Evolutionary conservation across 1,284 basidiomycete genomes (phyloP).

Genomic region (Chalciporus sp.): DNA sequence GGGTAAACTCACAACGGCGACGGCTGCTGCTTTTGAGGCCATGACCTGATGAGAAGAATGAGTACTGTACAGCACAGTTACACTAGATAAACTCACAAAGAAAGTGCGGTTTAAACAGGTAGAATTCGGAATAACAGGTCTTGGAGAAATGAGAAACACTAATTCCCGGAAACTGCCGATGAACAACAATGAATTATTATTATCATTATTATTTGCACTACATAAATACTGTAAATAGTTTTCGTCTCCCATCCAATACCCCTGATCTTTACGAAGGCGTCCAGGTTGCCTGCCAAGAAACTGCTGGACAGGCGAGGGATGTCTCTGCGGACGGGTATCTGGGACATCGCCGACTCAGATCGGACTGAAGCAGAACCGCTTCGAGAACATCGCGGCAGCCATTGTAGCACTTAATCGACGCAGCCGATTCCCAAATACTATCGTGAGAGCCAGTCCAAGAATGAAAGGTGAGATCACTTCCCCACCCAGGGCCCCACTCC

Average conservation of each 20-base stretch:
- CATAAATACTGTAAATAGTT: neutral
- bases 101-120: slow-evolving; percentile 13
- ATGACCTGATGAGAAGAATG: slow-evolving; percentile 41
- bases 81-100: slow-evolving; percentile 1
- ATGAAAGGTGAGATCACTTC: neutral
- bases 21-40: slow-evolving; percentile 81
- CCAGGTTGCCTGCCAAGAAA: no score
- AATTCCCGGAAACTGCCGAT: slow-evolving; percentile 33
- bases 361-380: no score
- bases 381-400: no score
- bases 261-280: neutral
- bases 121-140: slow-evolving; percentile 14
- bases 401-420: no score
- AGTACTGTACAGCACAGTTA: neutral
- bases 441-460: neutral
- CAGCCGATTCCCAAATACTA: neutral
- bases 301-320: no score
- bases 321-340: no score
- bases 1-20: slow-evolving; percentile 66
- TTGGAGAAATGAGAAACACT: slow-evolving; percentile 9
- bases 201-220: slow-evolving; percentile 7
- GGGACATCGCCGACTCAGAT: no score
- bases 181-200: slow-evolving; percentile 8
- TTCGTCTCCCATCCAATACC: neutral
- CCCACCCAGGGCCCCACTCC: neutral